Base-by-base conservation (phyloP, 306 rosid species). In the Sechiopsis laciniata region DNA sequence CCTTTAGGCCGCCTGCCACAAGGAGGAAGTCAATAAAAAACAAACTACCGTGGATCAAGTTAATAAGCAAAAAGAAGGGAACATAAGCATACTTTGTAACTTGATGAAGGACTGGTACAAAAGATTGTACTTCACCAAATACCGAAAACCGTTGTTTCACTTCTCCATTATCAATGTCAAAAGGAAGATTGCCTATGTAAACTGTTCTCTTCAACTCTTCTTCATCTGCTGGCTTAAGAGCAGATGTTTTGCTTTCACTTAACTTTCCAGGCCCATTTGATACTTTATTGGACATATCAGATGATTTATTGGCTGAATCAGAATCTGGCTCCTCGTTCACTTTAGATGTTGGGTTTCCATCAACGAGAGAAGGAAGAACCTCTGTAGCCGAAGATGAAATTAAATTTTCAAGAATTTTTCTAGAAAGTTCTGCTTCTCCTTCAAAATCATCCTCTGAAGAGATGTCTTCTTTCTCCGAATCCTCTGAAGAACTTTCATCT, bases 1-100 rank as follows among this genome's bases (percentile, higher is more conserved):
- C 99, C 97, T 80, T 80, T 88, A 21, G 95, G 97, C 72, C 99
- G 95, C 85, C 99, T 94, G 85, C 78, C 83, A 78, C 45, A 77
- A 85, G 71, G 69, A 67, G 61, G 29, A 61, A 29, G 82, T 29
- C 51, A 24, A 52, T 17, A 24, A 24, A 54, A 56, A 26, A 45
- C 11, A 54, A 26, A 29, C 54, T 21, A 67, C 20, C 24, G n/a
- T 50, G 55, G 19, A 55, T 68, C 57, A 50, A 50, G 59, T 62
- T n/a, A 42, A 58, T 52, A 78, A 65, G 46, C 46, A 35, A 24
- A 64, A 21, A 15, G 7, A 14, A 53, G 53, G 17, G 21, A 1
- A 66, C 4, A 71, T 16, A 71, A n/a, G 45, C 92, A 35, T 89
- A 94, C 99, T 85, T 89, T 75, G 99, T 89, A 52, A 94, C 87